Conservation (phyloP, 441 rosid species). For the Euphorbia celastroides region DNA sequence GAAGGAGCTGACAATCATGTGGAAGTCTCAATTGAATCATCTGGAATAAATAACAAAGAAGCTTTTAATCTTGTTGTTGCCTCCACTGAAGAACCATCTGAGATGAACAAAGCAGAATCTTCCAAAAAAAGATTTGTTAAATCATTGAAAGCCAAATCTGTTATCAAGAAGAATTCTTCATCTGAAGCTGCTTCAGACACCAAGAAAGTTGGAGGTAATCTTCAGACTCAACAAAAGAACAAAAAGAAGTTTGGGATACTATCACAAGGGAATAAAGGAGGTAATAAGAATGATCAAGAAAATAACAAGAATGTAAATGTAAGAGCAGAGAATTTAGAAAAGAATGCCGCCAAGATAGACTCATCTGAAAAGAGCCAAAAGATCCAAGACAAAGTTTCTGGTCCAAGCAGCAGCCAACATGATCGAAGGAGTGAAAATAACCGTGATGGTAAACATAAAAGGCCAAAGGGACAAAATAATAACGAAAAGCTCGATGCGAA, state of each 20-base stretch:
- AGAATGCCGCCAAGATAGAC: conserved; percentile 16
- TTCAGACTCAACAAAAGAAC: conserved; percentile 15
- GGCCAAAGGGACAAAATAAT: conserved; percentile 10
- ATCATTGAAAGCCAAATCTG: conserved; percentile 32
- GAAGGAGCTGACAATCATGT: conserved; percentile 15
- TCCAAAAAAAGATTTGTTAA: conserved; percentile 29
- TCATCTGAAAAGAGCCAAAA: conserved; percentile 15
- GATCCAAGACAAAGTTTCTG: conserved; percentile 19
- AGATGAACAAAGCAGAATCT: conserved; percentile 30
- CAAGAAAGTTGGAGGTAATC: conserved; percentile 24
- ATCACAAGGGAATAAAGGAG: conserved; percentile 16
- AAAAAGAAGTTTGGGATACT: conserved; percentile 20
- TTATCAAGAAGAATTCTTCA: conserved; percentile 32
- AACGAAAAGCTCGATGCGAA: conserved; percentile 22
- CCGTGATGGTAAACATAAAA: conserved; percentile 15
- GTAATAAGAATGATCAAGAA: conserved; percentile 13
- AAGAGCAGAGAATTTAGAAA: conserved; percentile 22
- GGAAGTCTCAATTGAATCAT: not conserved
- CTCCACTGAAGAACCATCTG: no score
- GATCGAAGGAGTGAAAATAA: conserved; percentile 25
- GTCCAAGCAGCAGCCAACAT: conserved; percentile 17
- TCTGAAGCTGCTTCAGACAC: conserved; percentile 23
- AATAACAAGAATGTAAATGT: conserved; percentile 25
- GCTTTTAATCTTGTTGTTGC: no score
- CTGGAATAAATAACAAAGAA: not conserved